These are phyloP conservation scores for Vitis hybrid DNA, from an alignment of 177 flowering plant genomes.

Conservation along the genomic window DNA sequence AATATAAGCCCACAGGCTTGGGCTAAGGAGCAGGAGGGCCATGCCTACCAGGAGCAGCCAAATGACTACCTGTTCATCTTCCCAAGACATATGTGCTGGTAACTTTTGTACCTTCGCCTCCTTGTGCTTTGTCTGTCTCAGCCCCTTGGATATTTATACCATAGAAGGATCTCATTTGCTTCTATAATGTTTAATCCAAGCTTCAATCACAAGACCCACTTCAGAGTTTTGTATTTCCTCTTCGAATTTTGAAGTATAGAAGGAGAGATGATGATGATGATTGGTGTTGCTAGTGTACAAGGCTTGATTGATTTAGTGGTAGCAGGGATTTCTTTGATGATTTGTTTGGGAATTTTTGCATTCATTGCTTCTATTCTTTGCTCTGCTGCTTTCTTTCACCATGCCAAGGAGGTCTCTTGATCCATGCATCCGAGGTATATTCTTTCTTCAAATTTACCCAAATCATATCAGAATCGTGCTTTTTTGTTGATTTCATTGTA, in stretches of 20 bases:
- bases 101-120: too few species aligned
- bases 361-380: conserved; percentile 75
- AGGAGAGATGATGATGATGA: conserved; percentile 15
- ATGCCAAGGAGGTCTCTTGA: conserved; percentile 45
- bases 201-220: background rate
- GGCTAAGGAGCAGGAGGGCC: too few species aligned
- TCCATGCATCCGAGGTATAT: background rate
- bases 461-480: too few species aligned
- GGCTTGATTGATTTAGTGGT: conserved; percentile 54
- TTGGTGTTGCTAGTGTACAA: conserved; percentile 45
- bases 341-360: conserved; percentile 71
- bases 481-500: too few species aligned
- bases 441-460: background rate
- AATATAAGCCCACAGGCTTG: too few species aligned
- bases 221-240: background rate
- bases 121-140: too few species aligned
- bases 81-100: too few species aligned
- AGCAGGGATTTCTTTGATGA: conserved; percentile 70
- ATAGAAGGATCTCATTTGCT: background rate
- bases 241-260: background rate
- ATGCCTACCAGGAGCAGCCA: too few species aligned
- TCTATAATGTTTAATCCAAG: background rate
- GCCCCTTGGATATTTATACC: too few species aligned
- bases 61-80: too few species aligned
- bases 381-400: conserved; percentile 76